Percentiles rank a stretch among this genome's conserved stretches.
These are phyloP conservation scores for Torrubiellomyces zombiae DNA, from an alignment of 2,329 filamentous ascomycete species.

Conservation along the genomic window DNA sequence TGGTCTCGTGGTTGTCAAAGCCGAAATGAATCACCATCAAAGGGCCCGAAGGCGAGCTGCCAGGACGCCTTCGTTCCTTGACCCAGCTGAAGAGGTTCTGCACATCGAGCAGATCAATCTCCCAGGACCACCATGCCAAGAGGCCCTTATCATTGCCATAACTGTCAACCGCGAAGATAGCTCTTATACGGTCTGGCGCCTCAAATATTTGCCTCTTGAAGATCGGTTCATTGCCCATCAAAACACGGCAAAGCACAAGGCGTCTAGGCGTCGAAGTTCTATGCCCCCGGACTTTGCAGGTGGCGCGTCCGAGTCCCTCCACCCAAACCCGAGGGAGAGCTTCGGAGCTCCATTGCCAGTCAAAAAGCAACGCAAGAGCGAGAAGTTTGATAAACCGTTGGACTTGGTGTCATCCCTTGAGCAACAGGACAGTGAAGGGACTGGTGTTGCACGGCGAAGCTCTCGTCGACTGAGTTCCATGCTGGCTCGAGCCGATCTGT, in stretches of 20 bases:
- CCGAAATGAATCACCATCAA: constrained; percentile 21
- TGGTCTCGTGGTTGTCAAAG: constrained; percentile 57
- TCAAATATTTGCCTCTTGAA: constrained; percentile 58
- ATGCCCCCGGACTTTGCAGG: constrained; percentile 54
- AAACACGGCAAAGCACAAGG: constrained; percentile 27
- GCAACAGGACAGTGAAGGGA: constrained; percentile 40
- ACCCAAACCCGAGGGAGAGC: constrained; percentile 57
- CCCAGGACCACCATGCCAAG: constrained; percentile 21
- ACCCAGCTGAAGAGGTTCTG: constrained; percentile 65
- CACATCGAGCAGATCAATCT: constrained; percentile 58
- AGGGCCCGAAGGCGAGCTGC: constrained; percentile 15
- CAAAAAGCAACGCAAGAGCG: constrained; percentile 35
- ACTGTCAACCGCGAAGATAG: constrained; percentile 65
- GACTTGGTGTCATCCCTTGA: constrained; percentile 58
- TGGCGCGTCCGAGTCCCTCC: constrained; percentile 62
- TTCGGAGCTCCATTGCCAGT: constrained; percentile 44
- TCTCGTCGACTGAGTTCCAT: constrained; percentile 80
- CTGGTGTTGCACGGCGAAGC: constrained; percentile 37
- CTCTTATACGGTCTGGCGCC: constrained; percentile 71
- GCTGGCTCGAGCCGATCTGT: constrained; percentile 72
- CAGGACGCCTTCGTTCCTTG: constrained; percentile 40
- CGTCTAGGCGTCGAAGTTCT: constrained; percentile 40
- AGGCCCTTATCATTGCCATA: constrained; percentile 53
- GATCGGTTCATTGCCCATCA: constrained; percentile 32
- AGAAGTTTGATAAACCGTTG: constrained; percentile 32